These are phyloP conservation scores for Zymoseptoria tritici DNA, from an alignment of 2,329 filamentous ascomycete genomes.

Conservation along the genomic window DNA sequence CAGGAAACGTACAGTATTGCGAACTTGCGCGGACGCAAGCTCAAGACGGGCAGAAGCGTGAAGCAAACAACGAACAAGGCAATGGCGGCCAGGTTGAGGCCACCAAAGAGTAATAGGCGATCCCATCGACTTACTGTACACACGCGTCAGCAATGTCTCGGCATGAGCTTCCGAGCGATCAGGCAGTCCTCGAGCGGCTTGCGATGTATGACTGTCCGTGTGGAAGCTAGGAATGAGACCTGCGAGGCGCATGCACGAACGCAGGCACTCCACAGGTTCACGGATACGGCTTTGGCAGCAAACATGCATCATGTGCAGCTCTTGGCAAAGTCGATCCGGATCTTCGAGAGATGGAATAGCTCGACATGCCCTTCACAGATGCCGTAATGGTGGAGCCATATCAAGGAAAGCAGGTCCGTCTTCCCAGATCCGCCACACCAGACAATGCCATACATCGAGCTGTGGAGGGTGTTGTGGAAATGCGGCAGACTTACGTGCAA, in stretches of 20 bases:
- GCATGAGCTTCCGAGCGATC: slow-evolving; percentile 18
- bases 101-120: slow-evolving; percentile 82
- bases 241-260: slow-evolving; percentile 18
- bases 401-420: slow-evolving; percentile 6
- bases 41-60: slow-evolving; percentile 75
- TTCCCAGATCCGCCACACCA: slow-evolving; percentile 5
- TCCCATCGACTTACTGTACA: slow-evolving; percentile 91
- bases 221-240: slow-evolving; percentile 7
- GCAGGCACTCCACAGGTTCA: slow-evolving; percentile 24
- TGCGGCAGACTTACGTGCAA: slow-evolving; percentile 67
- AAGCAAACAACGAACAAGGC: slow-evolving; percentile 93
- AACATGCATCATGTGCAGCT: slow-evolving; percentile 12
- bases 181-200: slow-evolving; percentile 1
- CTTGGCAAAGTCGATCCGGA: slow-evolving; percentile 18
- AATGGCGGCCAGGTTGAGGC: slow-evolving; percentile 80
- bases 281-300: slow-evolving; percentile 12
- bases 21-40: slow-evolving; percentile 82
- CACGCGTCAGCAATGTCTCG: slow-evolving; percentile 27
- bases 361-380: slow-evolving; percentile 6
- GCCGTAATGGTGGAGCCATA: slow-evolving; percentile 14
- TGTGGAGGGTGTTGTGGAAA: slow-evolving; percentile 3
- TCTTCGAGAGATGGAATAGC: slow-evolving; percentile 14
- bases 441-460: neutral
- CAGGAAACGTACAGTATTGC: slow-evolving; percentile 77
- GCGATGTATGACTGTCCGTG: slow-evolving; percentile 9